Evolutionary conservation across 192 early-diverging fungal species (phyloP).

Genomic region (Powellomyces hirtus): DNA sequence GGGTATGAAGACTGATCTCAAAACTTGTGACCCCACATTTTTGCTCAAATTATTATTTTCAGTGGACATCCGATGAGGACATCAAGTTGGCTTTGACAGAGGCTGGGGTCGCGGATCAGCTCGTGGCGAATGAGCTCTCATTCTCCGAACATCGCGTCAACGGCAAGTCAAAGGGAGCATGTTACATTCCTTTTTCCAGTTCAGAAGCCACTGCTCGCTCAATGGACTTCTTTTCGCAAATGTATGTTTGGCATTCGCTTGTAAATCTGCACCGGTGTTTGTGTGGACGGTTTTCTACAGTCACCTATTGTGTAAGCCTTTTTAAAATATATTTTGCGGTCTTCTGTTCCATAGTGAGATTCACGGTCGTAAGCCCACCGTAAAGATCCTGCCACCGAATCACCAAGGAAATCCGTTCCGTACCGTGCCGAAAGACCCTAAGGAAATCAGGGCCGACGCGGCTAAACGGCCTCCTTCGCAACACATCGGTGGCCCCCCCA

Average conservation of each 20-base stretch:
- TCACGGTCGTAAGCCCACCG: slow-evolving; percentile 26
- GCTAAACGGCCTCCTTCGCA: neutral
- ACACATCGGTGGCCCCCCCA: neutral
- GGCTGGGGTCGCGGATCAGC: slow-evolving; percentile 23
- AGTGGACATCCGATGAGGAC: slow-evolving; percentile 39
- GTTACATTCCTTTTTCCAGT: slow-evolving; percentile 32
- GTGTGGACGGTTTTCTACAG: too few species aligned
- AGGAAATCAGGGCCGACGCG: slow-evolving; percentile 14
- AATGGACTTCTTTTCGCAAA: slow-evolving; percentile 34
- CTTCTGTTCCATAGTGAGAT: slow-evolving; percentile 16
- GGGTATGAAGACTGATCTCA: slow-evolving; percentile 12
- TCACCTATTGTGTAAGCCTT: neutral
- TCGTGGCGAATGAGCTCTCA: slow-evolving; percentile 22
- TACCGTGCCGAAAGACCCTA: slow-evolving; percentile 28
- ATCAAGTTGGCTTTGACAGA: slow-evolving; percentile 20
- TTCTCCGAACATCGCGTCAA: slow-evolving; percentile 35
- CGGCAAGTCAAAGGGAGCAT: slow-evolving; percentile 41
- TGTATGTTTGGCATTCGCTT: slow-evolving; percentile 32
- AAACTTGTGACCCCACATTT: neutral
- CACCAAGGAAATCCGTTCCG: slow-evolving; percentile 29
- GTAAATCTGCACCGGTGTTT: neutral
- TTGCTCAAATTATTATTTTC: neutral
- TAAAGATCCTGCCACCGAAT: slow-evolving; percentile 18
- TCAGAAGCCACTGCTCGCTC: slow-evolving; percentile 13
- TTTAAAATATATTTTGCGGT: neutral